Conservation (phyloP, 345 rosid species). For the Gossypium rotundifolium region DNA sequence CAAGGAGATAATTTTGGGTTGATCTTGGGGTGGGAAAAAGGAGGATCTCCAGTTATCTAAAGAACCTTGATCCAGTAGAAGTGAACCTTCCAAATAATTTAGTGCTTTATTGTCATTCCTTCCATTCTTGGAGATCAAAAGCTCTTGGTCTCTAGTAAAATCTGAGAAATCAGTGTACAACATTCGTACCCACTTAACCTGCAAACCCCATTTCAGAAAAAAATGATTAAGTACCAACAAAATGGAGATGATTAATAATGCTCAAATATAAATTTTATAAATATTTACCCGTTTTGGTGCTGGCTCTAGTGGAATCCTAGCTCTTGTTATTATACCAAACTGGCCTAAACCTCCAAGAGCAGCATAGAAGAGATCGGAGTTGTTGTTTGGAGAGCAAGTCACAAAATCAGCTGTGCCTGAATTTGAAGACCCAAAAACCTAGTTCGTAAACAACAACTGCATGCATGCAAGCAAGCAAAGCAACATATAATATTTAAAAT, state of each 20-base stretch:
- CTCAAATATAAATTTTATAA: neutral
- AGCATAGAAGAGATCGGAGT: slow-evolving; percentile 58
- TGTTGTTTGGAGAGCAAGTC: slow-evolving; percentile 45
- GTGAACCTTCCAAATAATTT: slow-evolving; percentile 67
- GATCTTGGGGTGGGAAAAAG: slow-evolving; percentile 50
- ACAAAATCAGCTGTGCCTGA: slow-evolving; percentile 62
- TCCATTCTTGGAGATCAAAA: slow-evolving; percentile 46
- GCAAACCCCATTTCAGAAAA: neutral
- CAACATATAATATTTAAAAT: neutral
- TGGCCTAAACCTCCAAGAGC: slow-evolving; percentile 82
- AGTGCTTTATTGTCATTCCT: slow-evolving; percentile 30
- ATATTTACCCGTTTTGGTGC: slow-evolving; percentile 61
- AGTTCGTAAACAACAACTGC: slow-evolving; percentile 5
- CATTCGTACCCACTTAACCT: slow-evolving; percentile 79
- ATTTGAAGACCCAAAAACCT: neutral
- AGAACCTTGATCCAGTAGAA: slow-evolving; percentile 45
- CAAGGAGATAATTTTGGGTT: slow-evolving; percentile 46
- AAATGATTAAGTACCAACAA: neutral
- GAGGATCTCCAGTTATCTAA: slow-evolving; percentile 60
- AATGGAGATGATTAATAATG: neutral
- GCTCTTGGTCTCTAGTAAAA: slow-evolving; percentile 61
- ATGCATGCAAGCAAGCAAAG: slow-evolving; percentile 17
- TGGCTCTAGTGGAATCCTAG: slow-evolving; percentile 51
- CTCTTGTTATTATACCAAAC: slow-evolving; percentile 77
- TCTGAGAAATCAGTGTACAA: slow-evolving; percentile 55